A percentile compares a stretch with the other conserved stretches of the same genome.
Conservation (phyloP, 257 asterid genomes). For the Solanum rostratum region DNA sequence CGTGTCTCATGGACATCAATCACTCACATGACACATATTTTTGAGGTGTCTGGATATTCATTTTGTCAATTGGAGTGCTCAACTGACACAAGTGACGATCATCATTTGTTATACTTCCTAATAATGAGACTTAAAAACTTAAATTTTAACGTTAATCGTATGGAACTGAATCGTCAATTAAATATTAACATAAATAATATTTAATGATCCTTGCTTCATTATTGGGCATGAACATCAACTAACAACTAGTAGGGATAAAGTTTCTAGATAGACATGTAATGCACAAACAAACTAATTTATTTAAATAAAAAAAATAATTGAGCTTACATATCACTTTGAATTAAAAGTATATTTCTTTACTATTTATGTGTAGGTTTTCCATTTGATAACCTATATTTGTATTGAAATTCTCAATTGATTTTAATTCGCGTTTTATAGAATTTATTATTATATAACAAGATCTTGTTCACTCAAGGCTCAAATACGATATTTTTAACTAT, state of each 20-base stretch:
- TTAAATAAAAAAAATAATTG: background rate
- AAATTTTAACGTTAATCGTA: background rate
- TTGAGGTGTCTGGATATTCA: background rate
- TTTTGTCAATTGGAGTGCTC: background rate
- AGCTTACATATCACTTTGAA: background rate
- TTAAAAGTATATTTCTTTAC: background rate
- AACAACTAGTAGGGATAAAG: background rate
- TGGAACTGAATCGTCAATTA: background rate
- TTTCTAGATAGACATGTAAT: background rate
- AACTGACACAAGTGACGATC: too few species aligned
- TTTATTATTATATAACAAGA: too few species aligned
- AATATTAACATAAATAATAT: too few species aligned
- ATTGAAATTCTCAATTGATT: too few species aligned
- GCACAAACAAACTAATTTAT: background rate
- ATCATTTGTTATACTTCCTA: background rate
- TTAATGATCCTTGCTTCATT: background rate
- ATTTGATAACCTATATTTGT: too few species aligned
- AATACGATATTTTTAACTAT: too few species aligned
- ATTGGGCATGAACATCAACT: background rate
- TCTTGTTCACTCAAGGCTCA: too few species aligned
- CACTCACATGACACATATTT: background rate
- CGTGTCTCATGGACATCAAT: background rate
- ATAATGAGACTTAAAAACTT: background rate
- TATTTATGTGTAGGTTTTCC: background rate
- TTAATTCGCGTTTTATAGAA: accelerated